Evolutionary conservation across 257 asterid species (phyloP), one percentile per base, ranked within the genome.

Genomic region (Echites panduratus): DNA sequence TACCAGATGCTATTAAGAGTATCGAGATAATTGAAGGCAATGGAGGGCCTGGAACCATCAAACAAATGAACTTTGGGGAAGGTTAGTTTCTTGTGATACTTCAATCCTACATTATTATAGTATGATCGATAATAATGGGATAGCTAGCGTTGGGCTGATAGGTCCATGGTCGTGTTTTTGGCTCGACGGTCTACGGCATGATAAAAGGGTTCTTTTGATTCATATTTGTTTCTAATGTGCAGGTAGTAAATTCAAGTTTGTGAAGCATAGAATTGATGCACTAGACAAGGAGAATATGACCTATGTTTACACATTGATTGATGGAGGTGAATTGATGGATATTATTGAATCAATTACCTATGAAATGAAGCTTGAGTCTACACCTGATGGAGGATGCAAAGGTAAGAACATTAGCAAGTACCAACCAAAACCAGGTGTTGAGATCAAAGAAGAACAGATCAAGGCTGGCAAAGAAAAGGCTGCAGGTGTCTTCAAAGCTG

Each of bases 21-120:
- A 72, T 78, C 49, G 84, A 89, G 80, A 79, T 20, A 70, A 67
- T 82, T 0, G 70, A 89, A 68, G 95, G 95, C 24, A 77, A 85
- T 5, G 95, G 92, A 1, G 86, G 90, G 0, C 81, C 76, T 12
- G 95, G 92, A n/a, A 85, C 88, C 74, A 47, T 85, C 78, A 89
- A 84, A 73, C 49, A 72, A 27, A 76, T 84, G 76, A 81, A 78
- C 66, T 86, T 80, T 24, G 84, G 85, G 2, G 83, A 84, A 43
- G 87, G 95, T 82, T 78, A 50, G 14, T 16, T 66, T 44, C 69
- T 43, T 12, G 38, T 35, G 17, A 26, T 16, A 35, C 9, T 48
- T 38, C 22, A 6, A 35, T 20, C 27, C 19, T 58, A 11, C 38
- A 32, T 32, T 1, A 3, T 32, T 32, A 32, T 32, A 32, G 38